Conservation (phyloP, 371 early-diverging fungal species). For the Zopfochytrium polystomum region DNA sequence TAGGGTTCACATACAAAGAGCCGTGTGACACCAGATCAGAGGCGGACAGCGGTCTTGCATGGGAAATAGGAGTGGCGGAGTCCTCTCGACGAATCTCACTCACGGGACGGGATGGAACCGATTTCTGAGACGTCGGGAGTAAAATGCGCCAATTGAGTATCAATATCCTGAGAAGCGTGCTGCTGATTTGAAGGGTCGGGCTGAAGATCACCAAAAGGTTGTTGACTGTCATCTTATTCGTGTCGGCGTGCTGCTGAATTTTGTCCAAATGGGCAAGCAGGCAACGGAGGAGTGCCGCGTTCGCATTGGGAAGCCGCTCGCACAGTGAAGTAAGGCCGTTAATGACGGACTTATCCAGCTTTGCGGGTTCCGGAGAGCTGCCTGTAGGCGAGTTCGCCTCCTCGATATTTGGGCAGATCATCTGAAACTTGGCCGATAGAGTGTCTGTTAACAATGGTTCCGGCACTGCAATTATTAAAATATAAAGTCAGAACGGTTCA, state of each 20-base stretch:
- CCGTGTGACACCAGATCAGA: too few relatives aligned
- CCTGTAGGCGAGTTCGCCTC: neutral
- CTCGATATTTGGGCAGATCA: neutral
- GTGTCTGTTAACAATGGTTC: constrained; percentile 10
- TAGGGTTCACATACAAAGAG: too few relatives aligned
- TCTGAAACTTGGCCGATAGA: neutral
- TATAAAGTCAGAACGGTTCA: too few relatives aligned
- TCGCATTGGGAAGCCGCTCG: neutral
- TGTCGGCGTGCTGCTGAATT: constrained; percentile 5
- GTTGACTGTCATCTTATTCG: constrained; percentile 32
- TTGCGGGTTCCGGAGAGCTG: neutral
- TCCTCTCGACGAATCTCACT: too few relatives aligned
- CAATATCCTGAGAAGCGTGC: constrained; percentile 8
- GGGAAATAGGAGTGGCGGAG: too few relatives aligned
- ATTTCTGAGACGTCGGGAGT: too few relatives aligned
- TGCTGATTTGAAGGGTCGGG: constrained; percentile 21
- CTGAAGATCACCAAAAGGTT: constrained; percentile 32
- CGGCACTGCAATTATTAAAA: constrained; percentile 12
- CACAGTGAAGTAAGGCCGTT: neutral
- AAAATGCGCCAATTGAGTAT: constrained; percentile 10
- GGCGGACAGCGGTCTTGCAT: too few relatives aligned
- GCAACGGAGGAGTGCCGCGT: constrained; percentile 5
- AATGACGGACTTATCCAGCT: neutral
- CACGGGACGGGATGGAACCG: too few relatives aligned
- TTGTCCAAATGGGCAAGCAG: constrained; percentile 18